These are phyloP conservation scores for Fusarium odoratissimum DNA, from an alignment of 2,329 filamentous ascomycete genomes.

Conservation along the genomic window DNA sequence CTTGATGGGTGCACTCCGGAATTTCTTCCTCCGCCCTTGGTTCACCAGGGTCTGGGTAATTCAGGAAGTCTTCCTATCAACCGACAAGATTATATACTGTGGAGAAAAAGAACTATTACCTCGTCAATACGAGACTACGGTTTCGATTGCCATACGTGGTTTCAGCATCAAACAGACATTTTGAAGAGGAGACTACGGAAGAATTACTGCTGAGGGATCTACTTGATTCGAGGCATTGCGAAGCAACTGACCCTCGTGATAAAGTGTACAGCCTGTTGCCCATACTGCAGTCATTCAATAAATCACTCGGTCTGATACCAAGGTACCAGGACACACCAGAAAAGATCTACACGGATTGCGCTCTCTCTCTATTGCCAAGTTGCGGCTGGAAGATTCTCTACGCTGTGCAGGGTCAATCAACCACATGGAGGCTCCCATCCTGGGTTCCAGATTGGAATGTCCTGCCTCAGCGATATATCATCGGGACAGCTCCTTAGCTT, in stretches of 20 bases:
- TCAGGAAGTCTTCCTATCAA: background rate
- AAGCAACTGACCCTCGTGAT: background rate
- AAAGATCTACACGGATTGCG: background rate
- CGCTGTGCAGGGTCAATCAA: background rate
- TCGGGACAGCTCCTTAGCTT: background rate
- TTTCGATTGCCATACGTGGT: background rate
- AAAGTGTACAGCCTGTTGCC: background rate
- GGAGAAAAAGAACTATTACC: background rate
- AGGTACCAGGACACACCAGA: background rate
- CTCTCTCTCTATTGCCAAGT: background rate
- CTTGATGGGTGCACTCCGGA: background rate
- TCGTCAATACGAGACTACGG: background rate
- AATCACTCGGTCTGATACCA: accelerated
- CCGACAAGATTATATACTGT: background rate
- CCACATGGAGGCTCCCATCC: background rate
- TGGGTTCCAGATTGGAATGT: background rate
- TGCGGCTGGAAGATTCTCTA: background rate
- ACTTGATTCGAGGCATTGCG: background rate
- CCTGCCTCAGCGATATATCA: background rate
- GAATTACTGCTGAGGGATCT: background rate
- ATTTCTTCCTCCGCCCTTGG: background rate
- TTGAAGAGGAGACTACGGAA: background rate
- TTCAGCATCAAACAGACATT: background rate
- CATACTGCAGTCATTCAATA: background rate
- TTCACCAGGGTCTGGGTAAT: background rate